Percentiles rank a stretch among this genome's conserved stretches.
These are phyloP conservation scores for Hyaloscypha hepaticicola DNA, from an alignment of 495 filamentous ascomycete genomes.

Conservation along the genomic window DNA sequence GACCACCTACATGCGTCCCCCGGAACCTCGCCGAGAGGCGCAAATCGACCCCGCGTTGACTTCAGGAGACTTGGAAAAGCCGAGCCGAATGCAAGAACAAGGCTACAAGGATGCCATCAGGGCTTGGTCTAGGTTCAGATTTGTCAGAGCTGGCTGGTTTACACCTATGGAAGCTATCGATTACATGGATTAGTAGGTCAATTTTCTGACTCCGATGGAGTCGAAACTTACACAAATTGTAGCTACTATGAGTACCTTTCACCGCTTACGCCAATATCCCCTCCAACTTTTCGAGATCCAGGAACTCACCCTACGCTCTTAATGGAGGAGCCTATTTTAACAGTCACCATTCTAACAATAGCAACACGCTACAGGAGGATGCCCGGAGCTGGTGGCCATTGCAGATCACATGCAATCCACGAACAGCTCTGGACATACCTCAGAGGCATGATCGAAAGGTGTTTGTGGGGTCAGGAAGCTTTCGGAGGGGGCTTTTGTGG, in stretches of 20 bases:
- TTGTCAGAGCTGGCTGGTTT: conserved; percentile 95
- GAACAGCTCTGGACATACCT: conserved; percentile 95
- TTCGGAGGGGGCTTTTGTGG: conserved; percentile 87
- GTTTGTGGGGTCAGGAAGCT: conserved; percentile 94
- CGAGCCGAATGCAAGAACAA: conserved; percentile 41
- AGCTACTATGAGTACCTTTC: conserved; percentile 89
- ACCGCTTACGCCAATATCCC: conserved; percentile 86
- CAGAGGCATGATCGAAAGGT: conserved; percentile 87
- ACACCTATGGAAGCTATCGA: conserved; percentile 87
- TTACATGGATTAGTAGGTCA: conserved; percentile 83
- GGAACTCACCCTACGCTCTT: conserved; percentile 73
- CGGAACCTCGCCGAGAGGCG: conserved; percentile 18
- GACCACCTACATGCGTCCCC: conserved; percentile 18
- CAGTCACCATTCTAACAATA: conserved; percentile 86
- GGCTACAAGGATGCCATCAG: conserved; percentile 69
- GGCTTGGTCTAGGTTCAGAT: conserved; percentile 86
- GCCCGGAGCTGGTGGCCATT: conserved; percentile 75
- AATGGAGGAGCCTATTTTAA: conserved; percentile 86
- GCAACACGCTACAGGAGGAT: conserved; percentile 82
- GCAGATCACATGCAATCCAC: conserved; percentile 86
- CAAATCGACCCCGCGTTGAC: conserved; percentile 29
- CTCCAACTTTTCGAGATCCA: conserved; percentile 76
- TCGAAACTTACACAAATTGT: conserved; percentile 13
- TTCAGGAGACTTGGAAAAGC: conserved; percentile 6
- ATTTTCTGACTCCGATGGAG: background rate